Evolutionary conservation across 2,329 filamentous ascomycete species (phyloP).

Genomic region (Incumbomyces delicatus): DNA sequence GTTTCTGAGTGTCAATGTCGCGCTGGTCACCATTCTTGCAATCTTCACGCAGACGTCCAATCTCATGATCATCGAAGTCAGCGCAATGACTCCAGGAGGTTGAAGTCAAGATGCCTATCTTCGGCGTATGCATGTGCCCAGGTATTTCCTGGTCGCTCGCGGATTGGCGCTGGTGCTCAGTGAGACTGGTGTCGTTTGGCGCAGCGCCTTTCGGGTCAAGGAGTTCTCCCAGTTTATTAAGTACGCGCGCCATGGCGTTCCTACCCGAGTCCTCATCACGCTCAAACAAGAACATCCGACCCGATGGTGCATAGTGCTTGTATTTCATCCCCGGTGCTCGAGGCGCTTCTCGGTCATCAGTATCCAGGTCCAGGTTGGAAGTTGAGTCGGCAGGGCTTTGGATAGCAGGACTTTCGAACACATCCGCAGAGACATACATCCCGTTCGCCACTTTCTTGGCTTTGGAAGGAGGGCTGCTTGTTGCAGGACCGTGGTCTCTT

Average conservation of each 20-base stretch:
- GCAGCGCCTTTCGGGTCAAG: constrained; percentile 21
- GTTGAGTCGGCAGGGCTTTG: neutral
- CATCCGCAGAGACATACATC: neutral
- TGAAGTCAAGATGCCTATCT: constrained; percentile 12
- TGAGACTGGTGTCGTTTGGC: neutral
- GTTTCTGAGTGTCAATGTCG: constrained; percentile 23
- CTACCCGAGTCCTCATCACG: too few relatives aligned
- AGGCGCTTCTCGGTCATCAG: constrained; percentile 40
- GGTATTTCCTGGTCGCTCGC: neutral
- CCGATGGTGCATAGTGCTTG: constrained; percentile 90
- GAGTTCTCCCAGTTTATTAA: constrained; percentile 22
- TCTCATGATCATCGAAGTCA: neutral
- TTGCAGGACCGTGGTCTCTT: constrained; percentile 18
- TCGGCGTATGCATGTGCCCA: neutral
- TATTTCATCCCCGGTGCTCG: constrained; percentile 98
- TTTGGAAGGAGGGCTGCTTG: neutral
- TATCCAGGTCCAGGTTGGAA: neutral
- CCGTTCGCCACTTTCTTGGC: neutral
- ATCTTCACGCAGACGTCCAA: neutral
- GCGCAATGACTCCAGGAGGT: neutral
- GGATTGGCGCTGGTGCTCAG: neutral
- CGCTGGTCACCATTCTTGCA: constrained; percentile 14
- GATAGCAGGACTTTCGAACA: constrained; percentile 2
- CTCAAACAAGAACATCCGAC: constrained; percentile 66
- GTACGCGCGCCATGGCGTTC: constrained; percentile 39